phyloP scores from a whole-genome alignment of 805 yeast species.

The Lachancea nothofagi region DNA sequence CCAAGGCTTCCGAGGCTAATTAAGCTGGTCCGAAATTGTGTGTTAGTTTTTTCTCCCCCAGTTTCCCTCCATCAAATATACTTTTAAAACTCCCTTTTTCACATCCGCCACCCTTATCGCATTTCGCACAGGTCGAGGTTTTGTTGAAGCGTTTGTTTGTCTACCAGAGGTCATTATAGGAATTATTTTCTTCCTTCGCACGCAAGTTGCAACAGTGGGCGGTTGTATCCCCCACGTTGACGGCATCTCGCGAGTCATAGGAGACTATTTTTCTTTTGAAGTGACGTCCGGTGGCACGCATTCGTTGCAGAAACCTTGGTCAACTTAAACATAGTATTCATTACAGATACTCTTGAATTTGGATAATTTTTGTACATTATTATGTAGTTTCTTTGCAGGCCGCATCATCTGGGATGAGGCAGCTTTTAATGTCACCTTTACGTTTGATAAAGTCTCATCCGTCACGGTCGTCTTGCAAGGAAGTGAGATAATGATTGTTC shows the following conservation, averaged over 20 bases:
- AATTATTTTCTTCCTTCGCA: background rate
- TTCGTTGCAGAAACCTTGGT: constrained; percentile 5
- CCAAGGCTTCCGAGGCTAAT: constrained; percentile 44
- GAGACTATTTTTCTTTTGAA: constrained; percentile 6
- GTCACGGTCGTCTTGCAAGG: no score
- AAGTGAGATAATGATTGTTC: no score
- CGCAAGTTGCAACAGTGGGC: background rate
- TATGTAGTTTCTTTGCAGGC: constrained; percentile 1
- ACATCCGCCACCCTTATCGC: no score
- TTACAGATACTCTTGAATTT: background rate
- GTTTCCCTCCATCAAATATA: constrained; percentile 8
- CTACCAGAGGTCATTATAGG: constrained; percentile 10
- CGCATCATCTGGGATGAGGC: constrained; percentile 3
- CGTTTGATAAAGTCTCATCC: background rate
- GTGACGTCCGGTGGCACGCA: constrained; percentile 4
- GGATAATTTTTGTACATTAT: constrained; percentile 2
- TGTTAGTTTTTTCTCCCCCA: constrained; percentile 1
- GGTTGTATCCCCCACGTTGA: constrained; percentile 1
- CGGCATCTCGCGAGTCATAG: background rate
- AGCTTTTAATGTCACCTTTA: background rate
- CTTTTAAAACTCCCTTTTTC: constrained; percentile 4
- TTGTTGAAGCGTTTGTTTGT: constrained; percentile 11
- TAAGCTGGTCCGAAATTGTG: constrained; percentile 21
- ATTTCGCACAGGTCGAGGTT: constrained; percentile 2
- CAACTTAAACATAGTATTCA: background rate